Percentiles rank a stretch among this genome's conserved stretches.
These are phyloP conservation scores for Colletotrichum coccodes DNA, from an alignment of 2,329 filamentous ascomycete species.

Conservation along the genomic window DNA sequence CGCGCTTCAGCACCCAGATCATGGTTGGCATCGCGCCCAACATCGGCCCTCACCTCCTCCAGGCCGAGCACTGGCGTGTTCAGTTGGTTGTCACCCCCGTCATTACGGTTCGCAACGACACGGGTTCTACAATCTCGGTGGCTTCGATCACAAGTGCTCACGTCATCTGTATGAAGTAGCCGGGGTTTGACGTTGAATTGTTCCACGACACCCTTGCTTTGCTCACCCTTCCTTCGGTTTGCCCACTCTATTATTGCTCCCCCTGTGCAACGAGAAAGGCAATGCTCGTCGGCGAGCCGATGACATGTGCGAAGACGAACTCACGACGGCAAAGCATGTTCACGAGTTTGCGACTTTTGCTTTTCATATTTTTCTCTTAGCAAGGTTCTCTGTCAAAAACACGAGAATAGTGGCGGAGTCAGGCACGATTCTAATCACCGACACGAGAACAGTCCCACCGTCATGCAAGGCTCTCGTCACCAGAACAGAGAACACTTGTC, in stretches of 20 bases:
- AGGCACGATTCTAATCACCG: background rate
- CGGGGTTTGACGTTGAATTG: background rate
- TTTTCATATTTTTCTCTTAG: background rate
- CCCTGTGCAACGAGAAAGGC: background rate
- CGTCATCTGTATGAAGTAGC: conserved; percentile 56
- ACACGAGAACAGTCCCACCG: background rate
- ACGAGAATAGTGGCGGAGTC: background rate
- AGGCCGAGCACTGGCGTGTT: conserved; percentile 62
- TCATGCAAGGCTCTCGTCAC: background rate
- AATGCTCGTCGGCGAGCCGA: too few species aligned
- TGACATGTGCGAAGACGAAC: background rate
- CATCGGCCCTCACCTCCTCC: conserved; percentile 53
- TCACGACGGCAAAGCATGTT: background rate
- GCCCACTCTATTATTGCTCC: background rate
- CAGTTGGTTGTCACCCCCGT: conserved; percentile 64
- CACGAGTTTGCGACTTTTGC: background rate
- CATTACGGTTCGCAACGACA: conserved; percentile 64
- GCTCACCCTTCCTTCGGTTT: background rate
- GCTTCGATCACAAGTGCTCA: conserved; percentile 57
- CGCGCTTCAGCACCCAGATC: conserved; percentile 58
- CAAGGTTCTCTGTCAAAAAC: background rate
- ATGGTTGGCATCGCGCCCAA: conserved; percentile 59
- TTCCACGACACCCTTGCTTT: background rate
- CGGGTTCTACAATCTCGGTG: conserved; percentile 53
- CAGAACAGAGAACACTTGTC: background rate